These are phyloP conservation scores for Hylodesmum podocarpum DNA, from an alignment of 306 rosid species.

Conservation along the genomic window DNA sequence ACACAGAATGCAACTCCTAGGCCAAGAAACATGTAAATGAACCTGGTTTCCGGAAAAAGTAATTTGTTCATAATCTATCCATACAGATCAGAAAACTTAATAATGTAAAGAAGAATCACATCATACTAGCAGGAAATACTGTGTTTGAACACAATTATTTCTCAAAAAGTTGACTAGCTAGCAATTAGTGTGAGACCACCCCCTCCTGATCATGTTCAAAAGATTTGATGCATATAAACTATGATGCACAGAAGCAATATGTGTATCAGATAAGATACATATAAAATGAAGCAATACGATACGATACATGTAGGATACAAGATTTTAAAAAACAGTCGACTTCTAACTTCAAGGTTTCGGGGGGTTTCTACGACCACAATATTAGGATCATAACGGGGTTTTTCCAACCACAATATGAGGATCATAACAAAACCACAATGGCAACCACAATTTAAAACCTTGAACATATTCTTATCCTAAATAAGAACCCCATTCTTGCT, in stretches of 20 bases:
- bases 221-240: background rate
- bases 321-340: background rate
- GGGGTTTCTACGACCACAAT: background rate
- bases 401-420: background rate
- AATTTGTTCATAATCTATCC: background rate
- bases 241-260: no score
- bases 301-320: no score
- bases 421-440: background rate
- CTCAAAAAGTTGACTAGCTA: background rate
- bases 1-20: conserved; percentile 62
- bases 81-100: background rate
- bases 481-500: background rate
- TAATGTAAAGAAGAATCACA: background rate
- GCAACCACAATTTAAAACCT: background rate
- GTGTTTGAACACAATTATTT: background rate
- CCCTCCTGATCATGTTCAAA: background rate
- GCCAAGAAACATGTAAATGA: conserved; percentile 71
- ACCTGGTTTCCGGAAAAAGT: conserved; percentile 51
- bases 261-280: no score
- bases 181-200: background rate
- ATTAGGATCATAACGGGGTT: no score
- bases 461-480: background rate
- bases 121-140: background rate
- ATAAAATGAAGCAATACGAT: no score
- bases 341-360: background rate